Evolutionary conservation across 2,329 filamentous ascomycete genomes (phyloP).

Genomic region (Plenodomus biglobosus): DNA sequence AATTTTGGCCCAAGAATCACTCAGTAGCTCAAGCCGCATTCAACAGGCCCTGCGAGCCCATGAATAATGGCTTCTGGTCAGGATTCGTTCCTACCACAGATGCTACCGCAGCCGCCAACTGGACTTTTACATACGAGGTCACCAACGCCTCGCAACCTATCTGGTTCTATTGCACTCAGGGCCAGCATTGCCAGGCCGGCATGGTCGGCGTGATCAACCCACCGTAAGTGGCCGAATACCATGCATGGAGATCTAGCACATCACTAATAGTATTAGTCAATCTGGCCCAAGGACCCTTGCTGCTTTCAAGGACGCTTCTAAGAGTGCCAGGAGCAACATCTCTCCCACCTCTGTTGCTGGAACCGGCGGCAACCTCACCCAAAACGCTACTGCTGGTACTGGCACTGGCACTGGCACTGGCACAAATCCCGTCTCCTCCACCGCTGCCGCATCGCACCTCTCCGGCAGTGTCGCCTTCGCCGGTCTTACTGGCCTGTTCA

Average conservation of each 20-base stretch:
- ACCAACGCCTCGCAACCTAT: conserved; percentile 41
- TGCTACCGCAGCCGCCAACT: conserved; percentile 24
- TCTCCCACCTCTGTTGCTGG: conserved; percentile 29
- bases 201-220: conserved; percentile 48
- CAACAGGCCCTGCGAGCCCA: conserved; percentile 38
- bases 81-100: conserved; percentile 38
- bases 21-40: conserved; percentile 43
- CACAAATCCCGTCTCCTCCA: conserved; percentile 14
- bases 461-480: conserved; percentile 28
- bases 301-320: conserved; percentile 30
- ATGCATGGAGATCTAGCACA: not conserved
- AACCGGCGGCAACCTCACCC: conserved; percentile 27
- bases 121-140: conserved; percentile 39
- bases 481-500: conserved; percentile 31
- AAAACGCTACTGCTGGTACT: conserved; percentile 20
- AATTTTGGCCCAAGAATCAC: conserved; percentile 46
- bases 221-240: conserved; percentile 27
- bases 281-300: conserved; percentile 26
- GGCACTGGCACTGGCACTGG: conserved; percentile 15
- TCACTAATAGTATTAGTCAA: conserved; percentile 7
- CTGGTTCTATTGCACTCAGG: conserved; percentile 48
- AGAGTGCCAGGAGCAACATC: conserved; percentile 21
- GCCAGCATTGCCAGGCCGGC: conserved; percentile 42
- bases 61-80: conserved; percentile 41
- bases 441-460: conserved; percentile 32